phyloP scores from a whole-genome alignment of 2,329 filamentous ascomycete species.

The Claviceps arundinis region DNA sequence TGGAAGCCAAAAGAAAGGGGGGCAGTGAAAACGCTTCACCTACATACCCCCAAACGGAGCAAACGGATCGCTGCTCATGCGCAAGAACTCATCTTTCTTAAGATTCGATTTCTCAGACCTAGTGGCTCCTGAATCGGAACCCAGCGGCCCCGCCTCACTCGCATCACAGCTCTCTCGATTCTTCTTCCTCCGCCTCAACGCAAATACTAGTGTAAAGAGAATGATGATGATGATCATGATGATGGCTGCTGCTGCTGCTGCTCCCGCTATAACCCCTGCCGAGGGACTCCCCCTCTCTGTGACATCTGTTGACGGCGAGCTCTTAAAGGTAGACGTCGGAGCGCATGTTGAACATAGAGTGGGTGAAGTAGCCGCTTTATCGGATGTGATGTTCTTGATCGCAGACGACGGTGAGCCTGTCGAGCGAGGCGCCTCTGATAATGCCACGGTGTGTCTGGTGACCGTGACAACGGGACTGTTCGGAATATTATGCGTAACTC shows the following conservation, averaged over 20 bases:
- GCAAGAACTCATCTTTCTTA: constrained; percentile 12
- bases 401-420: constrained; percentile 2
- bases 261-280: constrained; percentile 21
- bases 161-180: constrained; percentile 3
- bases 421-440: constrained; percentile 14
- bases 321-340: background rate
- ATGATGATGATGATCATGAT: constrained; percentile 13
- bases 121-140: background rate
- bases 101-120: constrained; percentile 2
- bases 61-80: constrained; percentile 21
- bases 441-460: constrained; percentile 21
- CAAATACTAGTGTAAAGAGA: constrained; percentile 11
- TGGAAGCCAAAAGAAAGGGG: no score
- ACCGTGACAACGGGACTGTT: constrained; percentile 22
- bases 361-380: background rate
- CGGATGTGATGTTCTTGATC: no score
- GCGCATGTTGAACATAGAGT: background rate
- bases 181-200: constrained; percentile 10
- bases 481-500: constrained; percentile 22
- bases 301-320: background rate
- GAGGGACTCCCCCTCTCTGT: constrained; percentile 9
- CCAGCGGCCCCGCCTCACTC: constrained; percentile 6
- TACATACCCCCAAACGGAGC: constrained; percentile 30
- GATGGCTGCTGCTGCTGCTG: constrained; percentile 17
- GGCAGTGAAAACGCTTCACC: constrained; percentile 3